phyloP scores from a whole-genome alignment of 495 filamentous ascomycete genomes.

The Podospora australis region DNA sequence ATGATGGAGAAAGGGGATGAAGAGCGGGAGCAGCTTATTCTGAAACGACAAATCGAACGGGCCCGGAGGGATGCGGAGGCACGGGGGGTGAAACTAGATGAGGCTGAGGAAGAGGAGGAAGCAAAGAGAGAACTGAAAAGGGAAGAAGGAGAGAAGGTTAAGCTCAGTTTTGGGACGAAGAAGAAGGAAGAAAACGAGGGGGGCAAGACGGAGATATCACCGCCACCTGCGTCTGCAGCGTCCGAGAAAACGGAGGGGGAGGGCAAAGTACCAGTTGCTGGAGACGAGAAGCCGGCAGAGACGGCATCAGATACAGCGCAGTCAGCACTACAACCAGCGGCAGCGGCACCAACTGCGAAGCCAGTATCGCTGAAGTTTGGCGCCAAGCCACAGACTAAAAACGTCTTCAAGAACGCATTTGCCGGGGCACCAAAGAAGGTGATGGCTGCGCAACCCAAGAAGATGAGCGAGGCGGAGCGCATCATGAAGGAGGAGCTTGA shows the following conservation, averaged over 20 bases:
- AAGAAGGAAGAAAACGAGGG: not conserved
- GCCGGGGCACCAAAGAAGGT: conserved; percentile 53
- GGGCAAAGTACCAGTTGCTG: conserved; percentile 6
- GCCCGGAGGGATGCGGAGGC: conserved; percentile 54
- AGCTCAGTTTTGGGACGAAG: conserved; percentile 55
- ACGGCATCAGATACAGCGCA: no score
- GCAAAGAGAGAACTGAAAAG: conserved; percentile 56
- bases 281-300: not conserved
- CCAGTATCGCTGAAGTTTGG: conserved; percentile 54
- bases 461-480: conserved; percentile 82
- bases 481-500: conserved; percentile 87
- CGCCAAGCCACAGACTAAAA: conserved; percentile 59
- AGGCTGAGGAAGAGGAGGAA: conserved; percentile 43
- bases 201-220: conserved; percentile 1
- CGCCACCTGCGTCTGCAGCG: not conserved
- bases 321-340: no score
- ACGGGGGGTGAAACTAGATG: conserved; percentile 33
- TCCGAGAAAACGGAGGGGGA: not conserved
- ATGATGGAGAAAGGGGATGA: conserved; percentile 83
- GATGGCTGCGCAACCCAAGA: conserved; percentile 54
- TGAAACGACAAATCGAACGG: conserved; percentile 71
- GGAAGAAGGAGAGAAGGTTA: conserved; percentile 79
- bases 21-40: conserved; percentile 71
- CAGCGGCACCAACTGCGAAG: conserved; percentile 17
- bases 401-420: conserved; percentile 74